These are phyloP conservation scores for Penicillium lividum DNA, from an alignment of 495 filamentous ascomycete genomes.

Conservation along the genomic window DNA sequence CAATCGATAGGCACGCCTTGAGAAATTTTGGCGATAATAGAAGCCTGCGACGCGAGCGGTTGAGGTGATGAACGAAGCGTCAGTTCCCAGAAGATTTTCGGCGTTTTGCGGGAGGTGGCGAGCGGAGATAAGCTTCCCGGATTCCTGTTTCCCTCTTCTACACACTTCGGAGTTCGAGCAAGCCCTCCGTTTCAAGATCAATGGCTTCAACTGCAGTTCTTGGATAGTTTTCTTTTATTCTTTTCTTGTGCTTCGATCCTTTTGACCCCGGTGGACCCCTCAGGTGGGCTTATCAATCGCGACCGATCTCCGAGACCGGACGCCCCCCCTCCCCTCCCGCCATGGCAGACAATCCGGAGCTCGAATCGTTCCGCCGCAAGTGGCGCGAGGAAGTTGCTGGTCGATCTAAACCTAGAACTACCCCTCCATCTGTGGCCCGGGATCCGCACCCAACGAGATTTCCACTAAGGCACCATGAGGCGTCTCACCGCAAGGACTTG, in stretches of 20 bases:
- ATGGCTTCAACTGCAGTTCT: conserved; percentile 15
- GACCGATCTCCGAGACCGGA: conserved; percentile 32
- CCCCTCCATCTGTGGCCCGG: conserved; percentile 24
- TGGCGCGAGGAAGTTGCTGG: conserved; percentile 80
- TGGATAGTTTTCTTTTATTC: conserved; percentile 12
- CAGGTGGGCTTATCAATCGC: conserved; percentile 33
- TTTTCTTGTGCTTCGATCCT: conserved; percentile 5
- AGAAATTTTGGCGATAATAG: neutral
- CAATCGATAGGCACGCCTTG: conserved; percentile 12
- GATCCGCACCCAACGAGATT: conserved; percentile 30
- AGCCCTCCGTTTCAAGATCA: conserved; percentile 6
- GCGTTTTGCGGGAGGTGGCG: conserved; percentile 33
- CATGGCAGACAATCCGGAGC: conserved; percentile 69
- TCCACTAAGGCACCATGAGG: conserved; percentile 38
- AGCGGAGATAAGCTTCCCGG: conserved; percentile 31
- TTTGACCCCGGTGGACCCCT: conserved; percentile 14
- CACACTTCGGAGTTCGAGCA: neutral
- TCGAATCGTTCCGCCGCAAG: conserved; percentile 77
- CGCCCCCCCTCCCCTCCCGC: conserved; percentile 20
- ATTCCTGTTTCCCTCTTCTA: conserved; percentile 9
- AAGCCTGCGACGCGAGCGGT: conserved; percentile 3
- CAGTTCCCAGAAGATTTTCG: conserved; percentile 32
- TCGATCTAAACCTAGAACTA: conserved; percentile 40
- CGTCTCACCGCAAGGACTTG: conserved; percentile 39
- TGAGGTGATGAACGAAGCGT: conserved; percentile 18